A percentile compares a stretch with the other conserved stretches of the same genome.
Conservation (phyloP, 257 asterid species). For the Fraxinus anomala region DNA sequence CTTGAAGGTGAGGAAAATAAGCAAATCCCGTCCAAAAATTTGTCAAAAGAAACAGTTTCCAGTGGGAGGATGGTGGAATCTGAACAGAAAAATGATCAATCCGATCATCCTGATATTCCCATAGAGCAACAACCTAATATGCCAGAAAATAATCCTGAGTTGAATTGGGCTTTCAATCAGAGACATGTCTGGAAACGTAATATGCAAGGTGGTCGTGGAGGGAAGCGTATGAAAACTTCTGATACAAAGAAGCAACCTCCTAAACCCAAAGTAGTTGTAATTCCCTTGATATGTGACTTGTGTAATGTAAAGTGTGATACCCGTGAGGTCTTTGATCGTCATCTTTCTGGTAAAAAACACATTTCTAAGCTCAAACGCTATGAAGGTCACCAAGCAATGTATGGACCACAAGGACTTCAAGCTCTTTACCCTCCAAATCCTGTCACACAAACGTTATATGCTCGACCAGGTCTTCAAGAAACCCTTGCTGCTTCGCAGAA, state of each 20-base stretch:
- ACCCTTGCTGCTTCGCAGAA: conserved; percentile 20
- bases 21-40: conserved; percentile 16
- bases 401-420: conserved; percentile 34
- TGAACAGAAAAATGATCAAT: not conserved
- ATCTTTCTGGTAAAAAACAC: conserved; percentile 33
- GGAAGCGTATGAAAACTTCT: conserved; percentile 28
- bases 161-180: conserved; percentile 8
- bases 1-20: not conserved
- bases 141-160: not conserved
- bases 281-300: conserved; percentile 33
- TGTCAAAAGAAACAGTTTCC: not conserved
- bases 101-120: conserved; percentile 17
- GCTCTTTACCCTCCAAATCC: conserved; percentile 35
- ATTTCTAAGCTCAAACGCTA: conserved; percentile 23
- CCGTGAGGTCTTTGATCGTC: conserved; percentile 27
- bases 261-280: conserved; percentile 22
- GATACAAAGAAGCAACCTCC: conserved; percentile 20
- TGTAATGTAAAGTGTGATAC: conserved; percentile 34
- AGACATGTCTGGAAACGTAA: conserved; percentile 26
- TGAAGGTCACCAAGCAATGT: conserved; percentile 31
- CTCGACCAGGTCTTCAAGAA: conserved; percentile 26
- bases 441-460: conserved; percentile 11
- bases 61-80: conserved; percentile 3
- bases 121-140: not conserved
- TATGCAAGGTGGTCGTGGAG: conserved; percentile 11